Conservation (phyloP, 2,329 filamentous ascomycete genomes). For the Fusarium tuaranense region DNA sequence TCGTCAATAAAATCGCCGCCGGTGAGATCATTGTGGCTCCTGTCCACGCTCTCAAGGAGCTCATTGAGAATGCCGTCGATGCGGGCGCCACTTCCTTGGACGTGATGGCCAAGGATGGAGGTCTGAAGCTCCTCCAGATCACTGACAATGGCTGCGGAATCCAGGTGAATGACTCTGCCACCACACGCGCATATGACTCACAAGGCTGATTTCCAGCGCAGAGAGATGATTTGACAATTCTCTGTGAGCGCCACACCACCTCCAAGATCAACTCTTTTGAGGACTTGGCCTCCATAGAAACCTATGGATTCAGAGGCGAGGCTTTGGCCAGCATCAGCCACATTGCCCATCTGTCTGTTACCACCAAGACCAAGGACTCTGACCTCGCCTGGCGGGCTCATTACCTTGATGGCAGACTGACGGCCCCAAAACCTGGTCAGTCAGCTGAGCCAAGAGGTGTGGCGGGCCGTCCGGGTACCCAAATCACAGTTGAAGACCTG, state of each 20-base stretch:
- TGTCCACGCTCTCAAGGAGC: conserved; percentile 93
- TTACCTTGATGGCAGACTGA: conserved; percentile 85
- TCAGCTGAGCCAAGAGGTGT: conserved; percentile 86
- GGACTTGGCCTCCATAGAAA: conserved; percentile 88
- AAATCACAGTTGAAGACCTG: conserved; percentile 95
- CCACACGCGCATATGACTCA: not conserved
- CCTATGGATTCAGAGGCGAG: conserved; percentile 98
- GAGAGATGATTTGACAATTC: conserved; percentile 90
- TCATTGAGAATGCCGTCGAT: conserved; percentile 97
- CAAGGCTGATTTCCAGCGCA: conserved; percentile 51
- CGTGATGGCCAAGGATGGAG: conserved; percentile 93
- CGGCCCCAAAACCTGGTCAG: conserved; percentile 88
- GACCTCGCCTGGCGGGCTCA: conserved; percentile 90
- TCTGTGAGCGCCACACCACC: conserved; percentile 96
- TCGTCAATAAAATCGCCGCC: conserved; percentile 98
- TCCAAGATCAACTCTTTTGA: conserved; percentile 96
- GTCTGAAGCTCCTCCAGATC: conserved; percentile 94
- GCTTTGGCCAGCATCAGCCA: conserved; percentile 98
- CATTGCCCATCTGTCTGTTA: conserved; percentile 94
- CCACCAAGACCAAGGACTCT: conserved; percentile 90
- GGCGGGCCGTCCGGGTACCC: conserved; percentile 89
- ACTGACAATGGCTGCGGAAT: conserved; percentile 98
- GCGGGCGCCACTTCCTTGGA: conserved; percentile 94
- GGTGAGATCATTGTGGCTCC: conserved; percentile 98
- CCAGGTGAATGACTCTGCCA: conserved; percentile 66